Base-by-base conservation (phyloP, 257 asterid species). In the Scutellaria barbata region DNA sequence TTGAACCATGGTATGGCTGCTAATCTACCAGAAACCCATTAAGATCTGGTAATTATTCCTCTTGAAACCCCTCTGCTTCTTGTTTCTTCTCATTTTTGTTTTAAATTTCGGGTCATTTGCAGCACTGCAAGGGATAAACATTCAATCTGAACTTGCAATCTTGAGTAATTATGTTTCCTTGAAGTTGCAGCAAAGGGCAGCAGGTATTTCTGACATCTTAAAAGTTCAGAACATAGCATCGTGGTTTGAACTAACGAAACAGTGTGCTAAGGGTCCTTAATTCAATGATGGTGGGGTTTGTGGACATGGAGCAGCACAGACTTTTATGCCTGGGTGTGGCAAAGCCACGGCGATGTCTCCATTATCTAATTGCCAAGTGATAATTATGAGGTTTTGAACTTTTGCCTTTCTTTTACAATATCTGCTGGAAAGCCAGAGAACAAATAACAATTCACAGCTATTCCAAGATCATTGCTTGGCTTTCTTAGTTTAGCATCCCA, bases 131-230 rank as follows among this genome's bases (percentile, higher is more conserved):
- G 5, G 63, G 5, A 52, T 14, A 39, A 47, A 13, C 13, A 52
- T 20, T 37, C 13, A 65, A 65, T 50, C 46, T 66, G 30, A 74
- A 65, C 7, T 74, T 50, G 12, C 63, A 58, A 40, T 37, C 63
- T 6, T 14, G 58, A 67, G 47, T 57, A 47, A 45, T 7, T 57
- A 47, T 59, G 70, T 53, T 41, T 42, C 18, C 59, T 48, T 62
- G 13, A 73, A 71, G 69, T 8, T 64, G 59, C 73, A 68, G 51
- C 25, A 14, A 30, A 45, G 50, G 35, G 37, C n/a, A 47, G 47
- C 16, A 60, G 42, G 66, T 1, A 52, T 10, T 52, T 55, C 33
- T 33, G 58, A 68, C 43, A 67, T 20, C 18, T 18, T 6, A 41
- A 60, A n/a, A 59, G 3, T 33, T 30, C 4, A 56, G 46, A 20